Evolutionary conservation across 2,329 filamentous ascomycete genomes (phyloP), one percentile per base, ranked within the genome.

Genomic region (Claviceps sp.): DNA sequence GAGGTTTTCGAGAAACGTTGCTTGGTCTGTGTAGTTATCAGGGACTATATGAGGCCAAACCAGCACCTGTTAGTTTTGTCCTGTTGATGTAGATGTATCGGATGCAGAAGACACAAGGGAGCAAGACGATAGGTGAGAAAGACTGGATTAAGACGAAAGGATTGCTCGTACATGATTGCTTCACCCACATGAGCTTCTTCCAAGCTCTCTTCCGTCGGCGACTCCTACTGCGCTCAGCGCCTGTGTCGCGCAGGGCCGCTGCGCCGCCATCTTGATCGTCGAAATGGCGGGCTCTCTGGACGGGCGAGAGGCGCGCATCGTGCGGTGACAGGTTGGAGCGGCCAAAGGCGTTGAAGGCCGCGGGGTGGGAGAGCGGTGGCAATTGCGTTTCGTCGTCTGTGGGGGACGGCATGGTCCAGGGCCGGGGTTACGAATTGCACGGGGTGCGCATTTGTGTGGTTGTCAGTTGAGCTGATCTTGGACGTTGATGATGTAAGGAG

Each of bases 11-110:
- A 98, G 83, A 62, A 98, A 98, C 1, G 93, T 97, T 55, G 88
- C 87, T 64, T 93, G 89, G 65, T 98, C 93, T 42, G 93, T 97
- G 66, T 97, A 97, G 67, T 98, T 98, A 67, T 98, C 93, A n/a
- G 93, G 90, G 64, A 94, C 88, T 90, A 50, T 47, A 41, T 6
- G 8, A n/a, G 13, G 13, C 26, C 22, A 14, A 7, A 47, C 11
- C 9, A 38, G 24, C 18, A 30, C 7, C 26, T 37, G 26, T 44
- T 14, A 48, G 24, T 14, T 41, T 42, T 48, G 7, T 37, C 11
- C 7, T 38, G 24, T 50, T 47, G 8, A 9, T 18, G 6, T 37
- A 37, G 6, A 13, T 22, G 14, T 20, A 14, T 4, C 14, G 22
- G 9, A 37, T 2, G 18, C n/a, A 37, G 47, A 22, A 11, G 1